Percentiles rank a stretch among this genome's conserved stretches.
These are phyloP conservation scores for Pelargonium citronellum DNA, from an alignment of 441 rosid genomes.

Conservation along the genomic window DNA sequence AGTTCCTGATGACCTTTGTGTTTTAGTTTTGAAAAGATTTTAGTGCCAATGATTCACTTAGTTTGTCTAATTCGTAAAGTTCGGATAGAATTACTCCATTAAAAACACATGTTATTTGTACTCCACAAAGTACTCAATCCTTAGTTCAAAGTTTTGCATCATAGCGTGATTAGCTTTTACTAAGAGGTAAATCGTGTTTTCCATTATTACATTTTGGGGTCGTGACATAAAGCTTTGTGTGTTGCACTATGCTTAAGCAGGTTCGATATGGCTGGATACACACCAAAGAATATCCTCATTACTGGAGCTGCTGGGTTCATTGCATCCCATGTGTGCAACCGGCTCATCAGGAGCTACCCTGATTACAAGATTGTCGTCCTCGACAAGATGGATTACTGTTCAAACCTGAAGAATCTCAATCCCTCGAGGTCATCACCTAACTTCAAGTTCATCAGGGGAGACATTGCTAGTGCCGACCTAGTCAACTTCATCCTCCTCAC, in stretches of 20 bases:
- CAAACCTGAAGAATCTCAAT: conserved; percentile 22
- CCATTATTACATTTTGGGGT: background rate
- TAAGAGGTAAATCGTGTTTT: background rate
- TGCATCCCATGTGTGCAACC: conserved; percentile 28
- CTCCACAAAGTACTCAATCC: background rate
- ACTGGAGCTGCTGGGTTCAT: conserved; percentile 25
- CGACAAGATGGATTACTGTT: conserved; percentile 24
- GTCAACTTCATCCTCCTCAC: conserved; percentile 24
- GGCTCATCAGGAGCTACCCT: conserved; percentile 25
- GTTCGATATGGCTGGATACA: background rate
- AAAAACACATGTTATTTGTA: background rate
- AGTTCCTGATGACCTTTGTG: background rate
- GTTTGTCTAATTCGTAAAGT: background rate
- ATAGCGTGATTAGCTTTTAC: background rate
- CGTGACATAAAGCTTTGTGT: background rate
- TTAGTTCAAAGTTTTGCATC: background rate
- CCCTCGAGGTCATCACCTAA: conserved; percentile 21
- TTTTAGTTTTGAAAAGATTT: background rate
- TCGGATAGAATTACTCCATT: background rate
- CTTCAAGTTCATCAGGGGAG: conserved; percentile 24
- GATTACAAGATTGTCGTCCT: conserved; percentile 23
- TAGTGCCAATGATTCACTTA: background rate
- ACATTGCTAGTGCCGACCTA: conserved; percentile 25
- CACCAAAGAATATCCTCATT: background rate
- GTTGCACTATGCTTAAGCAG: background rate